These are phyloP conservation scores for Pueraria montana DNA, from an alignment of 306 rosid species.

Conservation along the genomic window DNA sequence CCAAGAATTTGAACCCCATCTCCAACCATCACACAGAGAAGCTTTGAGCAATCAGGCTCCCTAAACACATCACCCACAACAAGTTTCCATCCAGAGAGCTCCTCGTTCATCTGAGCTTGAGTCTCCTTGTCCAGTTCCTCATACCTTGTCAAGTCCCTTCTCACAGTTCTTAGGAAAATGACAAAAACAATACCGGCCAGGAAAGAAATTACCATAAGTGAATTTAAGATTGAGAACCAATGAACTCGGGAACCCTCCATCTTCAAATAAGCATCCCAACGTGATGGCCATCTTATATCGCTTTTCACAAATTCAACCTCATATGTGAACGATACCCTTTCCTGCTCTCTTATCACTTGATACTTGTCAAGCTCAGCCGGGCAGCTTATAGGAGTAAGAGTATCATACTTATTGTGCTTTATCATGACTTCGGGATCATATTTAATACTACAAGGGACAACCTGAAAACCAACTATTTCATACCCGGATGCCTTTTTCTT, in stretches of 20 bases:
- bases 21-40: constrained; percentile 19
- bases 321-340: constrained; percentile 78
- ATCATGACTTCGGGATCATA: constrained; percentile 62
- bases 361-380: constrained; percentile 66
- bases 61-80: constrained; percentile 30
- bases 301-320: constrained; percentile 71
- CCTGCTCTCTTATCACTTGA: constrained; percentile 75
- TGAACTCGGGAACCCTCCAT: constrained; percentile 94
- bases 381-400: constrained; percentile 54
- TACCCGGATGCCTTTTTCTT: constrained; percentile 80
- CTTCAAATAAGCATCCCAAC: constrained; percentile 53
- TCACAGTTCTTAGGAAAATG: constrained; percentile 59
- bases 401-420: constrained; percentile 53
- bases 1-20: constrained; percentile 29
- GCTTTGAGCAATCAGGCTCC: constrained; percentile 25
- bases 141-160: constrained; percentile 21
- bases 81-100: constrained; percentile 29
- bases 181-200: constrained; percentile 89
- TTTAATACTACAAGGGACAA: constrained; percentile 55
- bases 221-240: constrained; percentile 66
- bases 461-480: constrained; percentile 26
- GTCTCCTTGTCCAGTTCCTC: constrained; percentile 34
- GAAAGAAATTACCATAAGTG: constrained; percentile 81
- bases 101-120: constrained; percentile 27
- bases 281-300: constrained; percentile 69